These are phyloP conservation scores for Schoenoplectus tabernaemontani DNA, from an alignment of 202 grass and related monocot genomes.

Conservation along the genomic window DNA sequence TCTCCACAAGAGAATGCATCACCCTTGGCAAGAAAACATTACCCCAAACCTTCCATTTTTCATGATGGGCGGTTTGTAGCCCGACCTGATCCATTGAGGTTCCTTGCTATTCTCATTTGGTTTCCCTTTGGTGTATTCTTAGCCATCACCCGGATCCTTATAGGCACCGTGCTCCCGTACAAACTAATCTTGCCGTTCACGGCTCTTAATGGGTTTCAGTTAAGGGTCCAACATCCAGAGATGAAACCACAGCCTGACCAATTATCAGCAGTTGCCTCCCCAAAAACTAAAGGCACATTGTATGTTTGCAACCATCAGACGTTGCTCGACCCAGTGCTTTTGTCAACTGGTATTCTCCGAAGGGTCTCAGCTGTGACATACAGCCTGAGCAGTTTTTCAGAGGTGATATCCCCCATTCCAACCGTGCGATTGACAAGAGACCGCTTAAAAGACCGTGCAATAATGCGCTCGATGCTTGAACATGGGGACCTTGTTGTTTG, in stretches of 20 bases:
- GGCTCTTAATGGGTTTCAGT: conserved; percentile 34
- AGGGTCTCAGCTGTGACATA: conserved; percentile 54
- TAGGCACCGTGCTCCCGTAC: conserved; percentile 39
- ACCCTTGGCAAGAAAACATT: conserved; percentile 28
- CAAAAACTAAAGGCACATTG: conserved; percentile 25
- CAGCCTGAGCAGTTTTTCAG: conserved; percentile 53
- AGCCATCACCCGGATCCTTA: conserved; percentile 32
- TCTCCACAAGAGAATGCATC: conserved; percentile 10
- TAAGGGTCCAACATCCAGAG: conserved; percentile 15
- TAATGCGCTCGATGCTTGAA: conserved; percentile 35
- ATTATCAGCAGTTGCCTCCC: background rate
- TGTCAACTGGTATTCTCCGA: conserved; percentile 40
- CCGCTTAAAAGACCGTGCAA: conserved; percentile 26
- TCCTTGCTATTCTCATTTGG: conserved; percentile 34
- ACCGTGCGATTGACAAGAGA: conserved; percentile 56
- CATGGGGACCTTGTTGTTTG: conserved; percentile 59
- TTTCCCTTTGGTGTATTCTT: conserved; percentile 37
- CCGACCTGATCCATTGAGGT: conserved; percentile 29
- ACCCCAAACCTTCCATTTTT: conserved; percentile 40
- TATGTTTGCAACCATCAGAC: conserved; percentile 79
- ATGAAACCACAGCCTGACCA: background rate
- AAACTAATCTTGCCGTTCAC: conserved; percentile 18
- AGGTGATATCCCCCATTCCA: conserved; percentile 56
- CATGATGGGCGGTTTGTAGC: conserved; percentile 52
- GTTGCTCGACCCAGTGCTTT: conserved; percentile 64